Evolutionary conservation across 768 basidiomycete genomes (phyloP).

Genomic region (Russula compacta): DNA sequence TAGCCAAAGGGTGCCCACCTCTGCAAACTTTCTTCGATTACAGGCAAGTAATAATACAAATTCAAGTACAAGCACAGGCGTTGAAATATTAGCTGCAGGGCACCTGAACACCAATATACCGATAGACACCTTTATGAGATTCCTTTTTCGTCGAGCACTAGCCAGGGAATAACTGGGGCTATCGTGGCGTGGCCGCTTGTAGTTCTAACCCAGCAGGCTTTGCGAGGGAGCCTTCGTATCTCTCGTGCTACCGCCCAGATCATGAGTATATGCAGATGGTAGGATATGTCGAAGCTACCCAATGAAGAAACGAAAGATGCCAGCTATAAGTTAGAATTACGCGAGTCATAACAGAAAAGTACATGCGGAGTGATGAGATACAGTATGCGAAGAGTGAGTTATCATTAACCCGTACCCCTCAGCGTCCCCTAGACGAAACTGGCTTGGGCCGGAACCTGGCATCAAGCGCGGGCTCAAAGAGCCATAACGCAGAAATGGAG

Average conservation of each 20-base stretch:
- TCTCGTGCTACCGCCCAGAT: too few relatives aligned
- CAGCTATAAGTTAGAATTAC: not conserved
- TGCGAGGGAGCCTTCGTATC: too few relatives aligned
- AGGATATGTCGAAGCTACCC: not conserved
- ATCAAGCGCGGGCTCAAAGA: conserved; percentile 6
- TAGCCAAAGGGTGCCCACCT: not conserved
- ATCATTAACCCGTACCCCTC: not conserved
- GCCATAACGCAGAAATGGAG: not conserved
- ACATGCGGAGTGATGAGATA: too few relatives aligned
- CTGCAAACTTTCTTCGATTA: not conserved
- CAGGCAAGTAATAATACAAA: not conserved
- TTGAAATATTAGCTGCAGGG: not conserved
- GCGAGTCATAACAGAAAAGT: too few relatives aligned
- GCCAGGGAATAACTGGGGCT: too few relatives aligned
- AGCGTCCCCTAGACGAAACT: not conserved
- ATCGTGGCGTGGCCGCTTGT: too few relatives aligned
- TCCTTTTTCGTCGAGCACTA: too few relatives aligned
- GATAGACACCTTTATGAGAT: not conserved
- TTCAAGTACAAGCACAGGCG: not conserved
- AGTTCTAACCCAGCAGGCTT: too few relatives aligned
- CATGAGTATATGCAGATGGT: too few relatives aligned
- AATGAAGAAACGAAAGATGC: not conserved
- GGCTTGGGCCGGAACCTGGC: conserved; percentile 1
- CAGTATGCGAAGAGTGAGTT: not conserved
- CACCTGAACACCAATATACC: not conserved